Base-by-base conservation (phyloP, 306 rosid genomes). In the Astragalus glycyphyllos region DNA sequence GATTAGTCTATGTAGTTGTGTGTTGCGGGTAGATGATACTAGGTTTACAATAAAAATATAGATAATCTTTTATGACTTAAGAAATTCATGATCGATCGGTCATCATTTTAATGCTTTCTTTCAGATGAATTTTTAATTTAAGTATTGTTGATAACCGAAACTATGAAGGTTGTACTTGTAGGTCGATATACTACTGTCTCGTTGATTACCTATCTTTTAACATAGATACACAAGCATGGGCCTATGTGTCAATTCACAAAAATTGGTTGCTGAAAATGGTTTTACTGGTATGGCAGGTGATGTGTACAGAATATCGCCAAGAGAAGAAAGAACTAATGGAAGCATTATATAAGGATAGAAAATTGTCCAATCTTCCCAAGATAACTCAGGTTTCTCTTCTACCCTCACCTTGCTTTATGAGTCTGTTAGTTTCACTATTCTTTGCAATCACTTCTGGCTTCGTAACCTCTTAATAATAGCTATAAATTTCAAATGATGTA, bases 301-400 rank as follows among this genome's bases (percentile, higher is more conserved):
- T 94, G 97, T 87, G 94, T 59, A 80, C 87, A 0, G 91, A 86
- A 66, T 8, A 86, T 73, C 59, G 48, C 62, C 82, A 86, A 69
- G 88, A 94, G 90, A 89, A 82, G 86, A 79, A 75, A 80, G 96
- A 86, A 50, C 50, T 94, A 73, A 83, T 94, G 8, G 75, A 80
- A 70, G 70, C 87, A 57, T 60, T 94, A 17, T 80, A 87, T 67
- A 87, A 84, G 71, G 96, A 54, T 67, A 84, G 97, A 58, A 86
- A 87, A 48, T 20, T 79, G 54, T 86, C 92, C 29, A 44, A 90
- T 78, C 95, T 94, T 80, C 98, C 97, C 11, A 94, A 79, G 84
- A 90, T 94, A 17, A 55, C 84, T 40, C 94, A 90, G 89, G 98
- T 94, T 78, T 40, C 17, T 59, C 45, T 76, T 40, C 14, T 73